phyloP scores from a whole-genome alignment of 305 asterid genomes.

The Solanum hybrid region DNA sequence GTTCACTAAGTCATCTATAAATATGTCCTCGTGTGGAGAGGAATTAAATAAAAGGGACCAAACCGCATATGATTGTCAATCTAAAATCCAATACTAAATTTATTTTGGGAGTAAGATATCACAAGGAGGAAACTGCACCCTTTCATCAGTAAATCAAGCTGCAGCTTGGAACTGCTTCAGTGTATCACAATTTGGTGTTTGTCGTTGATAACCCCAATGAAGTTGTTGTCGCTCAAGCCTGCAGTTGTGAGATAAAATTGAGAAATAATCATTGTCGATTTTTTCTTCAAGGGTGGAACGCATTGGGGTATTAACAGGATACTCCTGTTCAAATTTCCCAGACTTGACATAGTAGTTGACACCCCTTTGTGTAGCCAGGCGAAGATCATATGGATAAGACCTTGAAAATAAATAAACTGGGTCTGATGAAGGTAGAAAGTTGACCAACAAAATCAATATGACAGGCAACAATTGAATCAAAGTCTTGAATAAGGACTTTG shows the following conservation, averaged over 20 bases:
- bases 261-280: slow-evolving; percentile 64
- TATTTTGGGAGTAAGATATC: neutral
- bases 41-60: neutral
- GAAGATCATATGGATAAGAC: slow-evolving; percentile 36
- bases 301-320: slow-evolving; percentile 48
- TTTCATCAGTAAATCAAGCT: slow-evolving; percentile 17
- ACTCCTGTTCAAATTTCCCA: slow-evolving; percentile 56
- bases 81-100: neutral
- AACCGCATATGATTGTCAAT: neutral
- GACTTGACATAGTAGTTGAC: slow-evolving; percentile 71
- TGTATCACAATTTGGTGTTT: slow-evolving; percentile 80
- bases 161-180: slow-evolving; percentile 55
- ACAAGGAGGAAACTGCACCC: neutral
- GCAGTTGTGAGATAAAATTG: slow-evolving; percentile 53
- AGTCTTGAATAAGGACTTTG: slow-evolving; percentile 42
- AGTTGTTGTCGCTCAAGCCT: slow-evolving; percentile 68
- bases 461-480: slow-evolving; percentile 70
- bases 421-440: slow-evolving; percentile 71
- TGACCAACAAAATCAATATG: slow-evolving; percentile 59
- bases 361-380: slow-evolving; percentile 59
- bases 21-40: neutral
- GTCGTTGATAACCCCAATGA: slow-evolving; percentile 69
- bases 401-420: slow-evolving; percentile 59
- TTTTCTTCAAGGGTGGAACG: slow-evolving; percentile 47
- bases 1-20: neutral